Evolutionary conservation across 331 rosid genomes (phyloP).

Genomic region (Pyrus hybrid): DNA sequence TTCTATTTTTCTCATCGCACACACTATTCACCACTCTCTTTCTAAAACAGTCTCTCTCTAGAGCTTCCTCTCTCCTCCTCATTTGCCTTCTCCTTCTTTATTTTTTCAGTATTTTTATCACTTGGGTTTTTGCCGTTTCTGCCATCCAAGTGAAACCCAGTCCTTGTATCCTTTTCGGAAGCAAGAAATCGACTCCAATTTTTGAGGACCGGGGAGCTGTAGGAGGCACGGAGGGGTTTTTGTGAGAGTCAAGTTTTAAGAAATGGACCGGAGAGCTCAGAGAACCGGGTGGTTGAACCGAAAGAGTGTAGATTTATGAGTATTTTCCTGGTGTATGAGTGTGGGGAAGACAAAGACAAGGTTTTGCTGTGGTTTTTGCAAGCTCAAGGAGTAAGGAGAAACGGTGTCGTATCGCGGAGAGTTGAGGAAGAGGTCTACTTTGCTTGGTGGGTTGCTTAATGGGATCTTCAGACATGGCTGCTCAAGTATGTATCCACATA

Average conservation of each 20-base stretch:
- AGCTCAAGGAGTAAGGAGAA: neutral
- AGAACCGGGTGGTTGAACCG: neutral
- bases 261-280: neutral
- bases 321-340: neutral
- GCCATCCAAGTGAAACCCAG: neutral
- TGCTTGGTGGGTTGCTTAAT: neutral
- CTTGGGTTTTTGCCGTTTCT: neutral
- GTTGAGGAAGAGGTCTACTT: neutral
- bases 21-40: neutral
- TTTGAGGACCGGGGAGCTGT: neutral
- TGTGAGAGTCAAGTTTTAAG: neutral
- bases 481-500: slow-evolving; percentile 25
- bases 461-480: slow-evolving; percentile 32
- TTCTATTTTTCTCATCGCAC: slow-evolving; percentile 12
- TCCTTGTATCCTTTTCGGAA: neutral
- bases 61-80: neutral
- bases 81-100: neutral
- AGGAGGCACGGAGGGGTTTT: neutral
- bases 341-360: neutral
- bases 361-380: neutral
- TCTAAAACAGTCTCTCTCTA: neutral
- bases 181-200: neutral
- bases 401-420: neutral
- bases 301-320: neutral
- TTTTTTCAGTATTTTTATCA: neutral